Evolutionary conservation across 352 stramenopile species (phyloP).

Genomic region (Phytophthora podocarpi): DNA sequence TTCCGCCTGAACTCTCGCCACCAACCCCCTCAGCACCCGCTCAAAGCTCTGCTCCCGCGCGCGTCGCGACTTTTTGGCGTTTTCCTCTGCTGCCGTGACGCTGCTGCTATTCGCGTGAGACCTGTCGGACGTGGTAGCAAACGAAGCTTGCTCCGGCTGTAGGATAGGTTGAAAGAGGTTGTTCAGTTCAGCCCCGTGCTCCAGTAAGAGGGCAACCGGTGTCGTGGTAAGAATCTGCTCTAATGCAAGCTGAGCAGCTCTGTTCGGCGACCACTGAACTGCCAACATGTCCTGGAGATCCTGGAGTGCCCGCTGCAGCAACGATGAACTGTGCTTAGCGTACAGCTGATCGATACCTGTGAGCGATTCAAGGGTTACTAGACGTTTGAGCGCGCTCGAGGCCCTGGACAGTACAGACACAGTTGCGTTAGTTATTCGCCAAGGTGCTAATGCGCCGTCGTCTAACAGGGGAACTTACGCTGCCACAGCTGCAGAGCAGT

Average conservation of each 20-base stretch:
- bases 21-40: constrained; percentile 22
- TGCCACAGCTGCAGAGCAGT: constrained; percentile 17
- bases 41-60: constrained; percentile 13
- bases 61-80: background rate
- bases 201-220: constrained; percentile 12
- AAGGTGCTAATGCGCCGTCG: too few relatives aligned
- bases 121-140: background rate
- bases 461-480: constrained; percentile 12
- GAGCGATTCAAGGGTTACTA: constrained; percentile 33
- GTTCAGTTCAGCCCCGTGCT: constrained; percentile 10
- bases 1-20: constrained; percentile 18
- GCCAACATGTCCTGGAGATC: constrained; percentile 31
- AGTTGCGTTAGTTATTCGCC: background rate
- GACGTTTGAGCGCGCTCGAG: constrained; percentile 22
- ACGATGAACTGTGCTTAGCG: constrained; percentile 32
- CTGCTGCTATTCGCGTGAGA: background rate
- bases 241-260: constrained; percentile 35
- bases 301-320: constrained; percentile 23
- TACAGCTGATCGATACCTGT: constrained; percentile 30
- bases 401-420: constrained; percentile 29
- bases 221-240: constrained; percentile 36
- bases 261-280: constrained; percentile 43
- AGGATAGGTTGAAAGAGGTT: constrained; percentile 23
- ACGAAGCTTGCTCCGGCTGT: background rate
- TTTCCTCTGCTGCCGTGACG: constrained; percentile 2